Conservation (phyloP, 116 monocot species). For the Dioscorea cayenensis region DNA sequence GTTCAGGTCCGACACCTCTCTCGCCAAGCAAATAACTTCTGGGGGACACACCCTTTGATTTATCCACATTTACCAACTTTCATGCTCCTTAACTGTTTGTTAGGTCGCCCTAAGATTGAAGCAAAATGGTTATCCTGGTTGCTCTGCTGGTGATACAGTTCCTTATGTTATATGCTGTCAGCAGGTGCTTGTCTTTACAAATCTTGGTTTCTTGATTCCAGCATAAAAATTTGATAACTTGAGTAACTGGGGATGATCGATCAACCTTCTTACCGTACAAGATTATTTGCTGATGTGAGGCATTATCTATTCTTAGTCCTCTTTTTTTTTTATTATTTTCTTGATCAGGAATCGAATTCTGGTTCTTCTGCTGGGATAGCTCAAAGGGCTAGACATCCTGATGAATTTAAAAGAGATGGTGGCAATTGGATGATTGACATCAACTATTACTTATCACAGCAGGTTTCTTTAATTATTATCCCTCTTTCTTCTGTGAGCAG, state of each 20-base stretch:
- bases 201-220: neutral
- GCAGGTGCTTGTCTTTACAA: slow-evolving; percentile 34
- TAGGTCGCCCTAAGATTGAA: slow-evolving; percentile 89
- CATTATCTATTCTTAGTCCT: neutral
- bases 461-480: too few relatives aligned
- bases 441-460: slow-evolving; percentile 92
- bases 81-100: neutral
- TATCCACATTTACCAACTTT: neutral
- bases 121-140: slow-evolving; percentile 67
- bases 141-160: too few relatives aligned
- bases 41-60: neutral
- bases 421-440: slow-evolving; percentile 81
- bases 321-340: neutral
- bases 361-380: slow-evolving; percentile 62
- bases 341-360: slow-evolving; percentile 41
- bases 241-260: neutral
- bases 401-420: slow-evolving; percentile 21
- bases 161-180: slow-evolving; percentile 89
- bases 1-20: slow-evolving; percentile 60
- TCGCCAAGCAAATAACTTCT: neutral
- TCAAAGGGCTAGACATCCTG: slow-evolving; percentile 91
- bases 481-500: neutral
- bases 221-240: neutral
- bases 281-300: neutral
- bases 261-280: neutral